phyloP scores from a whole-genome alignment of 306 rosid species.

The Dalbergia oliveri region DNA sequence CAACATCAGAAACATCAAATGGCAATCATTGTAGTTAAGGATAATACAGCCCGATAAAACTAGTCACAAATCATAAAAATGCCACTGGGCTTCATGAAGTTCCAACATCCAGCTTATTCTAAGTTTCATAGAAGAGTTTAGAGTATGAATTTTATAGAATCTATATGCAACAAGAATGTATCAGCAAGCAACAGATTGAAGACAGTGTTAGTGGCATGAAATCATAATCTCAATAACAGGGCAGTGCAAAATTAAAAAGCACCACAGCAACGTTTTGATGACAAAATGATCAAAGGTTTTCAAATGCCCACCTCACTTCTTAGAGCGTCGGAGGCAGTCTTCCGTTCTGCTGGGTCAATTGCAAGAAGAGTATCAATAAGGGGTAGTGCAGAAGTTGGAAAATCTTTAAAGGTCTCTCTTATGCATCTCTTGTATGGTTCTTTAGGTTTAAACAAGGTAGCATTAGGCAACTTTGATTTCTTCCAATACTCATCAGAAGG shows the following conservation, averaged over 20 bases:
- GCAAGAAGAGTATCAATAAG: slow-evolving; percentile 91
- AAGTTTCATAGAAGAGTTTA: slow-evolving; percentile 3
- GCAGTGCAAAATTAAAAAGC: slow-evolving; percentile 18
- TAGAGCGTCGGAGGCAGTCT: slow-evolving; percentile 79
- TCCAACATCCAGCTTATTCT: slow-evolving; percentile 4
- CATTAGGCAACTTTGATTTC: slow-evolving; percentile 87
- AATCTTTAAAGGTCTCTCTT: slow-evolving; percentile 79
- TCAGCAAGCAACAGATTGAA: slow-evolving; percentile 16
- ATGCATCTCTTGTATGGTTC: slow-evolving; percentile 84
- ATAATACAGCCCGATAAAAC: slow-evolving; percentile 41
- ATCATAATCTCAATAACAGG: slow-evolving; percentile 32
- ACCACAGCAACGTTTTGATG: slow-evolving; percentile 5
- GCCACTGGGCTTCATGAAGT: slow-evolving; percentile 2
- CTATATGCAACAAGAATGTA: slow-evolving; percentile 1
- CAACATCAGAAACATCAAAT: slow-evolving; percentile 29
- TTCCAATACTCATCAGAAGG: slow-evolving; percentile 94
- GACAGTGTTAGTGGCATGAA: slow-evolving; percentile 30
- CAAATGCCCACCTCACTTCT: slow-evolving; percentile 72
- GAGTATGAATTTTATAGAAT: slow-evolving; percentile 15
- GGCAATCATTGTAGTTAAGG: slow-evolving; percentile 25
- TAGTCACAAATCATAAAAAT: slow-evolving; percentile 25
- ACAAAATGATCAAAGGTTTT: slow-evolving; percentile 26
- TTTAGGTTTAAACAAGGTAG: slow-evolving; percentile 88
- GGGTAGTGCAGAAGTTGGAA: slow-evolving; percentile 84
- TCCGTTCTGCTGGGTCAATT: slow-evolving; percentile 88